Conservation (phyloP, 1,284 basidiomycete genomes). For the Leccinum variabile region DNA sequence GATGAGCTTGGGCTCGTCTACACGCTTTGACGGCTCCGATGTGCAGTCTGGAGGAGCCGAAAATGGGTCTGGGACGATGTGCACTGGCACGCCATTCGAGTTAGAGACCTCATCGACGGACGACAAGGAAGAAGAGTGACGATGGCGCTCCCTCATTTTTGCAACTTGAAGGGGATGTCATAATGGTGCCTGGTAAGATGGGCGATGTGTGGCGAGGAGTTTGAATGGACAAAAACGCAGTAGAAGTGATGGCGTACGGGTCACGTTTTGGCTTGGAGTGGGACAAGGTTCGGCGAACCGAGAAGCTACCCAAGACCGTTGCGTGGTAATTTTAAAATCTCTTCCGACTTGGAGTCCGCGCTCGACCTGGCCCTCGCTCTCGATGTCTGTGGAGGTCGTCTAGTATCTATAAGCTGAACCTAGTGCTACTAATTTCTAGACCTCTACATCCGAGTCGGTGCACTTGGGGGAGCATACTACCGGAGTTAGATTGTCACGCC, state of each 20-base stretch:
- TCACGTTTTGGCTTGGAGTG: too few species aligned
- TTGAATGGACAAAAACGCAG: slow-evolving; percentile 40
- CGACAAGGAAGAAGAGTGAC: slow-evolving; percentile 17
- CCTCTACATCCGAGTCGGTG: too few species aligned
- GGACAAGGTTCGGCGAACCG: too few species aligned
- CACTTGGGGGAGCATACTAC: too few species aligned
- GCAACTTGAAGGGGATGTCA: slow-evolving; percentile 19
- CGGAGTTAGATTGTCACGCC: too few species aligned
- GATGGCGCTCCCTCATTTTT: slow-evolving; percentile 18
- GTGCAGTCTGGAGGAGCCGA: slow-evolving; percentile 15
- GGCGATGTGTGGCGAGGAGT: slow-evolving; percentile 31
- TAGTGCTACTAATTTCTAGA: too few species aligned
- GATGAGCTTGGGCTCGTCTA: slow-evolving; percentile 2
- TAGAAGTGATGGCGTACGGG: slow-evolving; percentile 39
- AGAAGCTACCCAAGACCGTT: too few species aligned
- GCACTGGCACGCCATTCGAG: neutral
- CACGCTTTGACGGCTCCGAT: neutral
- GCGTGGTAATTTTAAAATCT: too few species aligned
- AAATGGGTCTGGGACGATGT: slow-evolving; percentile 17
- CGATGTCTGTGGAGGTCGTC: too few species aligned
- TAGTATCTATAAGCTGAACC: too few species aligned
- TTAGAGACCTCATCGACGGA: slow-evolving; percentile 5
- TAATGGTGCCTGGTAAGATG: slow-evolving; percentile 32
- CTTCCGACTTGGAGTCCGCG: too few species aligned
- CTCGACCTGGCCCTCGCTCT: too few species aligned